Evolutionary conservation across 1,139 yeast genomes (phyloP), one percentile per base, ranked within the genome.

Genomic region (Nakaseomyces delphensis): DNA sequence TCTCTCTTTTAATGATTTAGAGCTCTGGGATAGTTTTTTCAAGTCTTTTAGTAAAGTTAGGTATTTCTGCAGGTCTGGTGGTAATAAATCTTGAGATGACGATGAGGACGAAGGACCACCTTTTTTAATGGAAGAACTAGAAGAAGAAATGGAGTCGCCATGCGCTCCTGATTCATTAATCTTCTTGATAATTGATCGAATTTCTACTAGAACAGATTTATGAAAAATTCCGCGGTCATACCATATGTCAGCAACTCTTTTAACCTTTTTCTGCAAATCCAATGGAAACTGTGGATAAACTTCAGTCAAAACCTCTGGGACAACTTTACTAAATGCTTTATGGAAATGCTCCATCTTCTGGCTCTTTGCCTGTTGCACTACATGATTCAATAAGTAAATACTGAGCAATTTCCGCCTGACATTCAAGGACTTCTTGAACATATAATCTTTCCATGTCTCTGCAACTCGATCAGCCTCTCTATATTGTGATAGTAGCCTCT

Each of bases 401-500:
- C 83, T 67, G 4, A 80, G 69, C 44, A 86, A 68, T 53, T 73
- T 73, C 55, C 80, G 74, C 46, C 68, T 58, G 14, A 70, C 58
- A 30, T 72, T 65, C 14, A 69, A 50, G 20, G 48, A 46, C 8
- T 48, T 39, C 38, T 50, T 50, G 15, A 50, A 43, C 48, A 58
- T 50, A 39, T 57, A 59, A 10, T 45, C 62, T 13, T 75, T 64
- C 96, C 95, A 86, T 15, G 76, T 63, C 40, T 68, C 63, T 3
- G 89, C 84, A 21, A 81, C 71, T 38, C 74, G 74, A 9, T 63
- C 60, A 32, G 82, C 77, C 52, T 82, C 77, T 47, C 86, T 69
- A 50, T 82, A 77, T 59, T 85, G 91, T 57, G 84, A 82, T 49
- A 86, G 64, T 35, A 81, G 76, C 95, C 95, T 86, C 60, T 83